phyloP scores from a whole-genome alignment of 1,284 basidiomycete genomes.

The Pseudozyma thailandica region DNA sequence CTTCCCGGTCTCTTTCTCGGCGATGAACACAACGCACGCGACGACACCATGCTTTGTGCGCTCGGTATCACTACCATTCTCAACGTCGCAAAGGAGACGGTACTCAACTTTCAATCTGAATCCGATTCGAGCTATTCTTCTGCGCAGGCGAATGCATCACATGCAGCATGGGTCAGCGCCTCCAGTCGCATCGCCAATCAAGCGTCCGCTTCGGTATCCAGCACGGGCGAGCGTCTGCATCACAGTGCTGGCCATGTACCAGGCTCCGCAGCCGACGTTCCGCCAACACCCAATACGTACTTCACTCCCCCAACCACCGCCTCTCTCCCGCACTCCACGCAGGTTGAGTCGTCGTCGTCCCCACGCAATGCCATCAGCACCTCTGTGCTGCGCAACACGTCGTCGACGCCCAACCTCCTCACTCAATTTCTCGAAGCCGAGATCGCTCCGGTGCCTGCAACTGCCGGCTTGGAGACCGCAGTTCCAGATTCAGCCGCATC shows the following conservation, averaged over 20 bases:
- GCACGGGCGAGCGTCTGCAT: neutral
- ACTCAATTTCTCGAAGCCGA: constrained; percentile 29
- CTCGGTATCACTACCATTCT: constrained; percentile 83
- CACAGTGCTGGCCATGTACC: constrained; percentile 2
- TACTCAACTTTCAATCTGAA: constrained; percentile 41
- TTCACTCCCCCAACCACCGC: constrained; percentile 44
- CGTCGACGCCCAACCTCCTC: constrained; percentile 60
- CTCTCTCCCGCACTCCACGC: constrained; percentile 5
- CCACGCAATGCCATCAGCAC: constrained; percentile 32
- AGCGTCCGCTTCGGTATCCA: neutral
- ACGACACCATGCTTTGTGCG: constrained; percentile 78
- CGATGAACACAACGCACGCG: constrained; percentile 89
- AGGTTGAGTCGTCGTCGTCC: constrained; percentile 19
- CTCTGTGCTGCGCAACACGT: constrained; percentile 51
- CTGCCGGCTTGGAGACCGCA: neutral
- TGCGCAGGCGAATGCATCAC: constrained; percentile 9
- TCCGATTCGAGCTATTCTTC: neutral
- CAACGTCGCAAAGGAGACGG: constrained; percentile 84
- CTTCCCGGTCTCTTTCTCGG: constrained; percentile 91
- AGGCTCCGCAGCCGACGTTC: constrained; percentile 1
- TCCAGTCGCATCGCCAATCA: constrained; percentile 4
- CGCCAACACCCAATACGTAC: constrained; percentile 31
- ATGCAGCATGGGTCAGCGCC: constrained; percentile 14
- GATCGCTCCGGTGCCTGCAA: constrained; percentile 5
- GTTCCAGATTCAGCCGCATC: constrained; percentile 5